Evolutionary conservation across 2,329 filamentous ascomycete species (phyloP).

Genomic region (Pseudogymnoascus sp.): DNA sequence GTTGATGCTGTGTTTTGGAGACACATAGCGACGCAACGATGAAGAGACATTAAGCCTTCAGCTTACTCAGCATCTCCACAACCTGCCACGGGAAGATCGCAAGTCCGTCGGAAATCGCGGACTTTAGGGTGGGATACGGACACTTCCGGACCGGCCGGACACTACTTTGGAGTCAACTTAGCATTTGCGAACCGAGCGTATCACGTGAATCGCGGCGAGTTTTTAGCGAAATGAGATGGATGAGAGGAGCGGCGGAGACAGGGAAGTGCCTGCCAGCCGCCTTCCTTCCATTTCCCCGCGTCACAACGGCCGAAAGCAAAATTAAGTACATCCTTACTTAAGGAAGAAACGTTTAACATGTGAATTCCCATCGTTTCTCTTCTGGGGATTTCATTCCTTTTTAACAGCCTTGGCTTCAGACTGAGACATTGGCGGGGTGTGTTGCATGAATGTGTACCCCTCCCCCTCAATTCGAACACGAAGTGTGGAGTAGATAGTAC

Average conservation of each 20-base stretch:
- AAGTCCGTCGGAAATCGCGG: background rate
- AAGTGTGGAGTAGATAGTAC: background rate
- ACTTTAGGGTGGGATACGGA: background rate
- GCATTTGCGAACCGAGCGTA: background rate
- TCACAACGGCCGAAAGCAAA: background rate
- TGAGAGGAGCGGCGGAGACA: background rate
- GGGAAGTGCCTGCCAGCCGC: background rate
- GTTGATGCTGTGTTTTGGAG: background rate
- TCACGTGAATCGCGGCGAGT: background rate
- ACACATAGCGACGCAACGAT: background rate
- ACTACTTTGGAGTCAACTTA: background rate
- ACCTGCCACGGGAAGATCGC: slow-evolving; percentile 10
- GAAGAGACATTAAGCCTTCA: background rate
- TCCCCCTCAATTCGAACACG: background rate
- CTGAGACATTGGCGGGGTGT: background rate
- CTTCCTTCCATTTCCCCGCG: background rate
- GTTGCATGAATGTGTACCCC: background rate
- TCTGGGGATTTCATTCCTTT: background rate
- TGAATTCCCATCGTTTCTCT: background rate
- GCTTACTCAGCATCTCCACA: slow-evolving; percentile 5
- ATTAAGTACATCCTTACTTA: background rate
- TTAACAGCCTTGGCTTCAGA: background rate
- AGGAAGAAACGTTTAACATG: background rate
- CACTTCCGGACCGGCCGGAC: background rate
- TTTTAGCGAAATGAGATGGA: background rate